These are phyloP conservation scores for Astrocystis sublimbata DNA, from an alignment of 495 filamentous ascomycete species.

Conservation along the genomic window DNA sequence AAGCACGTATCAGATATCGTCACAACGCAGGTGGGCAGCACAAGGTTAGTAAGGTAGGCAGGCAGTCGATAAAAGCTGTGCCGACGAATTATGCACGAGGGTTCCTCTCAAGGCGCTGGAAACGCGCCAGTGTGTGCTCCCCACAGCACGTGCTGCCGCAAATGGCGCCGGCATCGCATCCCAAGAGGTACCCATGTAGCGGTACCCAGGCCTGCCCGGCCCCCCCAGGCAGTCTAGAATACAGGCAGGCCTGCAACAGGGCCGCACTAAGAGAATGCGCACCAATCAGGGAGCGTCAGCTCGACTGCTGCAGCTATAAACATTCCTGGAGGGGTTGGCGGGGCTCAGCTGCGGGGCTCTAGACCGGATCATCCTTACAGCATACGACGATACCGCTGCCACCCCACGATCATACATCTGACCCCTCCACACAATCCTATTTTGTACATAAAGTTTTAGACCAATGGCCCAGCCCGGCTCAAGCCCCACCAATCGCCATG, in stretches of 20 bases:
- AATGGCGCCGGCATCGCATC: slow-evolving; percentile 12
- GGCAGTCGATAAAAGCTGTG: background rate
- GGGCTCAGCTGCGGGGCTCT: slow-evolving; percentile 3
- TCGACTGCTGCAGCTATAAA: background rate
- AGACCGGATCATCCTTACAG: slow-evolving; percentile 6
- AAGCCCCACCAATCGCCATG: background rate
- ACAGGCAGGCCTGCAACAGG: too few relatives aligned
- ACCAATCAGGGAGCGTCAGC: slow-evolving; percentile 2
- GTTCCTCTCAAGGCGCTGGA: background rate
- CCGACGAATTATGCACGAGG: slow-evolving; percentile 9
- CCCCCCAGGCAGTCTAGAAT: too few relatives aligned
- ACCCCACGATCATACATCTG: background rate
- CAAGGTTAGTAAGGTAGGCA: too few relatives aligned
- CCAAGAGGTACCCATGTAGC: background rate
- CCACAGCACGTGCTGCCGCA: background rate
- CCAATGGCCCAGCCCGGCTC: background rate
- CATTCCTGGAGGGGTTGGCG: background rate
- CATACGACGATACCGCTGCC: background rate
- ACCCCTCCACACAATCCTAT: too few relatives aligned
- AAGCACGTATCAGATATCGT: background rate
- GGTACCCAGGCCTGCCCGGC: background rate
- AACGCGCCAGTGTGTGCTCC: slow-evolving; percentile 6
- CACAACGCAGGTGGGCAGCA: background rate
- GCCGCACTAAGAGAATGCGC: slow-evolving; percentile 8
- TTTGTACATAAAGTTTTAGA: background rate